Evolutionary conservation across 139 green algal genomes (phyloP).

Genomic region (Microglena sp.): DNA sequence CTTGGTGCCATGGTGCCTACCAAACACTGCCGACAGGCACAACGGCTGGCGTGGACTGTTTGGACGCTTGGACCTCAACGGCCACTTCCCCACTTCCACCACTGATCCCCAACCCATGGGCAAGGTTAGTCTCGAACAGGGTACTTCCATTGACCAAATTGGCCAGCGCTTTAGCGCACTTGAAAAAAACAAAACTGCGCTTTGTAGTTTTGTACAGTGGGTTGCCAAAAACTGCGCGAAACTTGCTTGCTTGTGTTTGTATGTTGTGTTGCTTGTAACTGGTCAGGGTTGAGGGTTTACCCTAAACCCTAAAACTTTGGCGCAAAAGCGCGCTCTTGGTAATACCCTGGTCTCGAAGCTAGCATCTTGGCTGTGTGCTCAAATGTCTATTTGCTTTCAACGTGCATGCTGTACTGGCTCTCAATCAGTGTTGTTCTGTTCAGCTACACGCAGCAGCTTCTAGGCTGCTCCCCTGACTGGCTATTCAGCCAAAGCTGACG

Average conservation of each 20-base stretch:
- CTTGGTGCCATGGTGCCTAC: slow-evolving; percentile 93
- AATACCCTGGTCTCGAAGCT: too few species aligned
- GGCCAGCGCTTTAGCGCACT: not conserved
- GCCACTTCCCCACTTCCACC: slow-evolving; percentile 96
- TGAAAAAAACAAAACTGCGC: not conserved
- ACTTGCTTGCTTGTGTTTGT: slow-evolving; percentile 1
- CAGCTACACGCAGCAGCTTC: too few species aligned
- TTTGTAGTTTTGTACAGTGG: not conserved
- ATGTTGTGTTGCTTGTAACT: too few species aligned
- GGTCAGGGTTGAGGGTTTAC: too few species aligned
- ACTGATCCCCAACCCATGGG: slow-evolving; percentile 97
- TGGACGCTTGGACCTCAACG: slow-evolving; percentile 77
- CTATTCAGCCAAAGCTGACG: too few species aligned
- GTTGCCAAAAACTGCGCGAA: not conserved
- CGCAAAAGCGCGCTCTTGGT: too few species aligned
- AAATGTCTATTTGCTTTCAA: too few species aligned
- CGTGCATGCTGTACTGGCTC: too few species aligned
- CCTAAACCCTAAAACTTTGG: too few species aligned
- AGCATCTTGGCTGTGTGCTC: too few species aligned
- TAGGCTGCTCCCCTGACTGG: too few species aligned
- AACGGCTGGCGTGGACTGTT: slow-evolving; percentile 95
- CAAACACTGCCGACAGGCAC: slow-evolving; percentile 88
- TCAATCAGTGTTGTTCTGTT: too few species aligned
- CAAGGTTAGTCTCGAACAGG: slow-evolving; percentile 53
- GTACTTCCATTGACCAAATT: not conserved